Percentiles rank a stretch among this genome's conserved stretches.
Conservation (phyloP, 345 rosid species). For the Melaleuca quinquenervia region DNA sequence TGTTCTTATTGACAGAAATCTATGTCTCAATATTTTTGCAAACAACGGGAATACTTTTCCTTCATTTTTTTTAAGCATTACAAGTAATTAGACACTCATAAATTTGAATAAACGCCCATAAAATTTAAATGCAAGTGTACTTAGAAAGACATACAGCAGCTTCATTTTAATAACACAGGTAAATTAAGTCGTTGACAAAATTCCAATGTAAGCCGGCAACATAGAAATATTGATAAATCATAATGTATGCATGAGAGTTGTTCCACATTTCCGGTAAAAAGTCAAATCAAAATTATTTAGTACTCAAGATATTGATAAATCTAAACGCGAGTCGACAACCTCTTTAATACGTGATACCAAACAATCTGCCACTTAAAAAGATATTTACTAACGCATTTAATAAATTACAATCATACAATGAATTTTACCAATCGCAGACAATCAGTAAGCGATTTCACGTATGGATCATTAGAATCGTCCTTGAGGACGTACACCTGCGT, state of each 20-base stretch:
- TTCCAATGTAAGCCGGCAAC: not conserved
- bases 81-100: not conserved
- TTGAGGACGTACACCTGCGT: not conserved
- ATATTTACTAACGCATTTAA: not conserved
- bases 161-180: not conserved
- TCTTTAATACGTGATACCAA: not conserved
- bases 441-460: not conserved
- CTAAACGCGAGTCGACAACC: not conserved
- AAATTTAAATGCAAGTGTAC: not conserved
- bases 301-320: not conserved
- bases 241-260: not conserved
- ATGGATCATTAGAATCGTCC: not conserved
- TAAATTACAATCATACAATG: not conserved
- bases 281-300: not conserved
- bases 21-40: not conserved
- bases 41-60: fast-evolving
- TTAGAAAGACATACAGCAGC: not conserved
- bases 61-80: not conserved
- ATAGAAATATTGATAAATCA: not conserved
- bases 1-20: not conserved
- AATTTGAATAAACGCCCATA: not conserved
- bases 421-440: not conserved
- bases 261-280: not conserved
- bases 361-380: not conserved
- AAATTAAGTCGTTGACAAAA: not conserved